Evolutionary conservation across 805 yeast genomes (phyloP).

Genomic region (Tetrapisispora arboricola): DNA sequence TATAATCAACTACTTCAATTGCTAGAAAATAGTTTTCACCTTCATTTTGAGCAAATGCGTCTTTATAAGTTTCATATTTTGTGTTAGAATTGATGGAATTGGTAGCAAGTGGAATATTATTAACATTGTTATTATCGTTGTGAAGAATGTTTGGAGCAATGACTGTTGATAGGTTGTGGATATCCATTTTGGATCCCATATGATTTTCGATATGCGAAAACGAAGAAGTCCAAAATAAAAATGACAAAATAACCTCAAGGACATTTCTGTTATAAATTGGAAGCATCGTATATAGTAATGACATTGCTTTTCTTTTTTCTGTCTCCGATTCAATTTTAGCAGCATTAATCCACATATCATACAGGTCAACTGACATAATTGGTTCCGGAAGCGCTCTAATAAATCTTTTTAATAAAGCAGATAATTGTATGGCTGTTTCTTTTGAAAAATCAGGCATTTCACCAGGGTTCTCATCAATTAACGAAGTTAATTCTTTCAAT

Average conservation of each 20-base stretch:
- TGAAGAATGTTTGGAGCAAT: conserved; percentile 85
- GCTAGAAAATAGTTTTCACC: conserved; percentile 78
- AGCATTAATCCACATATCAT: conserved; percentile 68
- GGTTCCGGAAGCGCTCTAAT: conserved; percentile 91
- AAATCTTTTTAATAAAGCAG: conserved; percentile 86
- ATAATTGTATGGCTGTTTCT: conserved; percentile 84
- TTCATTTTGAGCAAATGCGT: conserved; percentile 33
- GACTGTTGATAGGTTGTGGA: conserved; percentile 90
- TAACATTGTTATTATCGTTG: conserved; percentile 5
- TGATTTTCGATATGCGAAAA: conserved; percentile 89
- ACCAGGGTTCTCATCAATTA: conserved; percentile 64
- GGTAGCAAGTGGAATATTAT: conserved; percentile 8
- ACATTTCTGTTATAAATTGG: conserved; percentile 78
- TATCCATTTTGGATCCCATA: conserved; percentile 90
- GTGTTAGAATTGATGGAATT: conserved; percentile 11
- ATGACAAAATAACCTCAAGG: conserved; percentile 74
- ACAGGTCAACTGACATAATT: conserved; percentile 61
- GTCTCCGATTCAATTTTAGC: conserved; percentile 43
- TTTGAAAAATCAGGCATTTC: conserved; percentile 57
- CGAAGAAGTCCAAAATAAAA: conserved; percentile 91
- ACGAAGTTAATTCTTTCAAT: conserved; percentile 59
- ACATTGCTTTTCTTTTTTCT: conserved; percentile 40
- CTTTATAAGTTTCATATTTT: conserved; percentile 25
- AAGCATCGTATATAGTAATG: conserved; percentile 64
- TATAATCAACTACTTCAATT: conserved; percentile 77